A percentile compares a stretch with the other conserved stretches of the same genome.
Evolutionary conservation across 768 basidiomycete species (phyloP).

Genomic region (Megacollybia marginata): DNA sequence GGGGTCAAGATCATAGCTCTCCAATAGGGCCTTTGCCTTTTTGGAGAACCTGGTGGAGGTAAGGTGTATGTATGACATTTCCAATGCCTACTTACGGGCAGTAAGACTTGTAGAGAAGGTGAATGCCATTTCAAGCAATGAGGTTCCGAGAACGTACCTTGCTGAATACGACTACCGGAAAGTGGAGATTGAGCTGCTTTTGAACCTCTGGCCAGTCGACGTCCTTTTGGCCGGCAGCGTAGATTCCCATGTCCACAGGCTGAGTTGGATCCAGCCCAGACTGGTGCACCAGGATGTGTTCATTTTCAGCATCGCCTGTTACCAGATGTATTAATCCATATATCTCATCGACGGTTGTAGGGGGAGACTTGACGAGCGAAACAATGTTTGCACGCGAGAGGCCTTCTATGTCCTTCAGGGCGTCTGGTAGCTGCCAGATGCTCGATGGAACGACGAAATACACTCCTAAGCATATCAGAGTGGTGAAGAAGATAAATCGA

Average conservation of each 20-base stretch:
- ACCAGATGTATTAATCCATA: constrained; percentile 67
- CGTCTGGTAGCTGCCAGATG: neutral
- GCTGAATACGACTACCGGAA: constrained; percentile 75
- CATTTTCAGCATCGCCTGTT: constrained; percentile 34
- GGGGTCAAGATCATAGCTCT: constrained; percentile 52
- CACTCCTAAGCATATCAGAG: too few species aligned
- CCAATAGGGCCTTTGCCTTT: constrained; percentile 56
- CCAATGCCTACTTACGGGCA: constrained; percentile 52
- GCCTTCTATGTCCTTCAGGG: constrained; percentile 8
- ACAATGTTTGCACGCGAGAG: constrained; percentile 33
- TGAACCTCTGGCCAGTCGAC: constrained; percentile 39
- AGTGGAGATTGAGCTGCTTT: constrained; percentile 33
- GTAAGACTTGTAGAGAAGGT: constrained; percentile 41
- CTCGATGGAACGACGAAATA: too few species aligned
- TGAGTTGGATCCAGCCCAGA: constrained; percentile 37
- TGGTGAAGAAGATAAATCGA: neutral
- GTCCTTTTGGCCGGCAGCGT: constrained; percentile 38
- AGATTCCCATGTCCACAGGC: constrained; percentile 44
- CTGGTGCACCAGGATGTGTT: constrained; percentile 21
- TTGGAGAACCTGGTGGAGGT: constrained; percentile 42
- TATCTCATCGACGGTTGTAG: constrained; percentile 45
- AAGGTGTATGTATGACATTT: neutral
- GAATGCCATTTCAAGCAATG: neutral
- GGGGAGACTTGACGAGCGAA: constrained; percentile 25
- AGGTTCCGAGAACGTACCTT: constrained; percentile 42